A percentile compares a stretch with the other conserved stretches of the same genome.
Evolutionary conservation across 139 green algal genomes (phyloP).

Genomic region (Coelastrella sp.): DNA sequence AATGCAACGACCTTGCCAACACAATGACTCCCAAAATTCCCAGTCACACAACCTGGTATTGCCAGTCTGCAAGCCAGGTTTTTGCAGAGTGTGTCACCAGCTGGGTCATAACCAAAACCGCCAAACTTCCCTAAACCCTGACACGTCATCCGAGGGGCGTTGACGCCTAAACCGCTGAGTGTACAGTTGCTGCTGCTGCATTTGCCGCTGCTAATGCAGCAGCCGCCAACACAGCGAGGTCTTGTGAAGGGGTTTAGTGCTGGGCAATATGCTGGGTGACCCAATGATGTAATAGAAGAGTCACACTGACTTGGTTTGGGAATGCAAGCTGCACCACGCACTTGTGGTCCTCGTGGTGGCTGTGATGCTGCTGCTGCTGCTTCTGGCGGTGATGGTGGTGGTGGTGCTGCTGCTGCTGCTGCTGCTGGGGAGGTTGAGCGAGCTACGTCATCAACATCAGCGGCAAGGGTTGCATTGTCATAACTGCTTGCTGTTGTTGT

Average conservation of each 20-base stretch:
- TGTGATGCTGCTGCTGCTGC: not conserved
- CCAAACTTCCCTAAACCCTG: conserved; percentile 1
- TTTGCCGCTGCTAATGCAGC: conserved; percentile 45
- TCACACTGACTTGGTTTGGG: not conserved
- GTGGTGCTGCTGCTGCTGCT: not conserved
- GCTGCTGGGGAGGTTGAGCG: not conserved
- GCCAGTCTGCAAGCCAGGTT: conserved; percentile 32
- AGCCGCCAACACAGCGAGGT: conserved; percentile 32
- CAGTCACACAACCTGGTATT: conserved; percentile 28
- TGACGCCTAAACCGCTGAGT: not conserved
- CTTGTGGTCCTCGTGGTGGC: not conserved
- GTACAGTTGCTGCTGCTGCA: conserved; percentile 45
- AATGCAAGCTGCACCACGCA: no score
- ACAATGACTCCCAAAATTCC: conserved; percentile 10
- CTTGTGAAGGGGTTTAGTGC: conserved; percentile 2
- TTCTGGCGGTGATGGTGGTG: not conserved
- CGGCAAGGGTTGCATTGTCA: no score
- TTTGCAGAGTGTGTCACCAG: not conserved
- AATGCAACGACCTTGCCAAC: conserved; percentile 37
- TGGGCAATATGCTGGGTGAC: conserved; percentile 12
- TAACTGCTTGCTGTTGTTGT: no score
- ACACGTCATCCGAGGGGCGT: not conserved
- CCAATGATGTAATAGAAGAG: not conserved
- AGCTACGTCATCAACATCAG: not conserved
- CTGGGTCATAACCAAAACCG: not conserved